phyloP scores from a whole-genome alignment of 2,329 filamentous ascomycete genomes.

The Sodiomyces alkalinus region DNA sequence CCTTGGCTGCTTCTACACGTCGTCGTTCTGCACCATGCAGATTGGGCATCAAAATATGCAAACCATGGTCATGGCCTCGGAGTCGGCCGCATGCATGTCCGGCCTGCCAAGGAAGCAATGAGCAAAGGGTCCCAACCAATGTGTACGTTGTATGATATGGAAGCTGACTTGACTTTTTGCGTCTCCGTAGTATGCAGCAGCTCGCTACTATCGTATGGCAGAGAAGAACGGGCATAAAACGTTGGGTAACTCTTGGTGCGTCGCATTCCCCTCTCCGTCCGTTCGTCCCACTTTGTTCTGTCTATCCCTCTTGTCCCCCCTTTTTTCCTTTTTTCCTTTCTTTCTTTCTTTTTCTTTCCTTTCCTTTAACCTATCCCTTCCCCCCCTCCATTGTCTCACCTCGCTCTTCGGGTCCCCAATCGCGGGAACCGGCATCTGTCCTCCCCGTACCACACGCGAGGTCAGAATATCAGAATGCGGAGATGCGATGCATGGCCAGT shows the following conservation, averaged over 20 bases:
- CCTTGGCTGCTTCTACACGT: no score
- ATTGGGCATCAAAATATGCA: slow-evolving; percentile 1
- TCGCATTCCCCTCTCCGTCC: slow-evolving; percentile 14
- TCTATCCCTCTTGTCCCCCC: no score
- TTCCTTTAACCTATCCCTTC: slow-evolving; percentile 3
- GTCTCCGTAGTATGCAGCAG: slow-evolving; percentile 67
- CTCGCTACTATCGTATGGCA: slow-evolving; percentile 82
- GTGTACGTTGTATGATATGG: slow-evolving; percentile 24
- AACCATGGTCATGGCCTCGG: not conserved
- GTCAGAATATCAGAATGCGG: no score
- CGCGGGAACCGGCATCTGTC: not conserved
- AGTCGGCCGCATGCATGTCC: not conserved
- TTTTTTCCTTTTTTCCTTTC: no score
- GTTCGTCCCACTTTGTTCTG: no score
- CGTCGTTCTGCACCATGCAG: no score
- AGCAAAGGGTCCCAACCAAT: not conserved
- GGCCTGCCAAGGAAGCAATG: no score
- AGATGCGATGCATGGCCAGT: no score
- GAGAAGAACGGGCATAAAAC: slow-evolving; percentile 82
- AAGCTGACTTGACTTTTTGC: slow-evolving; percentile 32
- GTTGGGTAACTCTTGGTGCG: slow-evolving; percentile 89
- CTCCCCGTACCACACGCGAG: no score
- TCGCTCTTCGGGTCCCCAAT: no score
- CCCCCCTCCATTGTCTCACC: not conserved
- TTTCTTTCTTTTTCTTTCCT: slow-evolving; percentile 8